Conservation (phyloP, 1,284 basidiomycete species). For the Termitomyces sp. region DNA sequence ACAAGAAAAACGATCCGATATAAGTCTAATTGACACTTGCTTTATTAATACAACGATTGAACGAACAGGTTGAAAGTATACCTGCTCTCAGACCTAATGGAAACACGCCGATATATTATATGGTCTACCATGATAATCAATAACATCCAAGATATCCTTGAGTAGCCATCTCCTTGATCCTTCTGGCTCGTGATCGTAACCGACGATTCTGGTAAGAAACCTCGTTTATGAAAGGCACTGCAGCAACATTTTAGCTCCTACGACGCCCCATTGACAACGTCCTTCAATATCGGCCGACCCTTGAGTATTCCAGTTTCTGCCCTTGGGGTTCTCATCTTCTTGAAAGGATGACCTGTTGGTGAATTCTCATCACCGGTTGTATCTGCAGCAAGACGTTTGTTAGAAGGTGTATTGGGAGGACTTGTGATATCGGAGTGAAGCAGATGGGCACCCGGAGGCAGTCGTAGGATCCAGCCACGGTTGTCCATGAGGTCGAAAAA, state of each 20-base stretch:
- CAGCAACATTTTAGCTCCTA: not conserved
- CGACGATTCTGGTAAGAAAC: no score
- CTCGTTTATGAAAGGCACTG: no score
- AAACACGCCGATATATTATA: no score
- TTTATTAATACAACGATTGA: no score
- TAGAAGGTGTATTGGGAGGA: conserved; percentile 7
- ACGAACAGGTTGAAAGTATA: no score
- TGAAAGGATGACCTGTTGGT: conserved; percentile 20
- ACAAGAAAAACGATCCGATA: no score
- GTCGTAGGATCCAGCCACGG: conserved; percentile 62
- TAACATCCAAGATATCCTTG: no score
- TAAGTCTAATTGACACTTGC: no score
- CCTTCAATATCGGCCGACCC: conserved; percentile 52
- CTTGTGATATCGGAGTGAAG: conserved; percentile 33
- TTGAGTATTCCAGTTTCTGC: conserved; percentile 40
- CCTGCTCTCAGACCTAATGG: no score
- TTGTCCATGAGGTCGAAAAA: conserved; percentile 75
- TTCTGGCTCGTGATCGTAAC: no score
- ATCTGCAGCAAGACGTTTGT: conserved; percentile 10
- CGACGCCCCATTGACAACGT: conserved; percentile 43
- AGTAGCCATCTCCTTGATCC: no score
- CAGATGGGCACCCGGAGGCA: conserved; percentile 50
- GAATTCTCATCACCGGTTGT: conserved; percentile 5
- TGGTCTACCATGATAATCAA: no score
- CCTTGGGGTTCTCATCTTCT: conserved; percentile 26